A percentile compares a stretch with the other conserved stretches of the same genome.
phyloP scores from a whole-genome alignment of 768 basidiomycete genomes.

The Royoungia palumana region DNA sequence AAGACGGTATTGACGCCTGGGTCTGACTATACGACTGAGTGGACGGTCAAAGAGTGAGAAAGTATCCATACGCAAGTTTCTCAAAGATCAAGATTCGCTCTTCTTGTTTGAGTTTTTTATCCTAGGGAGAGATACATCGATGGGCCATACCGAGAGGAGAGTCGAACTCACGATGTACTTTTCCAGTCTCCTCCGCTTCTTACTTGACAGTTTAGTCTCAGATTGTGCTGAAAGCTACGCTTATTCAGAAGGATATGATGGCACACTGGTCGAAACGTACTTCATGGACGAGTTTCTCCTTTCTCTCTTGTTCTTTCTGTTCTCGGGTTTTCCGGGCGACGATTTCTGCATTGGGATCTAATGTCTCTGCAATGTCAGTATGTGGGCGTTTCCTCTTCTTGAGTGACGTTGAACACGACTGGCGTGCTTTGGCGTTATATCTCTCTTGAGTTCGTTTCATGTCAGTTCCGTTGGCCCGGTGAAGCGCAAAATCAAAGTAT shows the following conservation, averaged over 20 bases:
- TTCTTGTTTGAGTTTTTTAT: conserved; percentile 91
- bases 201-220: conserved; percentile 71
- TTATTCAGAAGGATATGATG: conserved; percentile 1
- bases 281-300: conserved; percentile 59
- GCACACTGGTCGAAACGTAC: conserved; percentile 34
- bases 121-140: conserved; percentile 40
- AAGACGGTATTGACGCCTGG: conserved; percentile 62
- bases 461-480: no score
- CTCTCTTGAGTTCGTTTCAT: conserved; percentile 30
- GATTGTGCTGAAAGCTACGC: conserved; percentile 41
- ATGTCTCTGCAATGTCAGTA: conserved; percentile 22
- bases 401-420: conserved; percentile 53
- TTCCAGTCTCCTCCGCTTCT: conserved; percentile 87
- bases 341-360: conserved; percentile 58
- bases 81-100: conserved; percentile 73
- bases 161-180: conserved; percentile 75
- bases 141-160: not conserved
- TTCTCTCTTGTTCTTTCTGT: conserved; percentile 57
- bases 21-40: conserved; percentile 53
- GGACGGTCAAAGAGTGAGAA: not conserved
- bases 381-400: conserved; percentile 57
- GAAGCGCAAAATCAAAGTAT: no score
- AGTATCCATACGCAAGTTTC: conserved; percentile 65
- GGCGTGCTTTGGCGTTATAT: conserved; percentile 68
- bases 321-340: conserved; percentile 56